A percentile compares a stretch with the other conserved stretches of the same genome.
Conservation (phyloP, 2,329 filamentous ascomycete genomes). For the Fusarium ambrosium region DNA sequence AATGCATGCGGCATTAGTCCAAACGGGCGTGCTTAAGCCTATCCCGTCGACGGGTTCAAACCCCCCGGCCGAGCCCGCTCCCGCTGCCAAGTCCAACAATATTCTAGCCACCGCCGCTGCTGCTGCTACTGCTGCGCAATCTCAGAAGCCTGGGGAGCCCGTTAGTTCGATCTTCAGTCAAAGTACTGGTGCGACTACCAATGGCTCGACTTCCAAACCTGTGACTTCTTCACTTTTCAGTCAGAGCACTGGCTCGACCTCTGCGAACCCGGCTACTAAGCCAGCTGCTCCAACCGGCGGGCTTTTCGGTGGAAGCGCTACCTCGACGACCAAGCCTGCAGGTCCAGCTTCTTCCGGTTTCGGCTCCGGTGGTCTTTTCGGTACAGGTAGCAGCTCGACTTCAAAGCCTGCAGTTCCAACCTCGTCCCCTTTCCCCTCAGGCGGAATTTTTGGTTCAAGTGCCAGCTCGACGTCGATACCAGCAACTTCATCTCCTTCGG, state of each 20-base stretch:
- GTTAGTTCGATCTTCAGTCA: neutral
- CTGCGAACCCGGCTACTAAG: neutral
- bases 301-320: neutral
- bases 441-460: neutral
- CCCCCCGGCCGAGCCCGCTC: neutral
- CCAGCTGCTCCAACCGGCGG: neutral
- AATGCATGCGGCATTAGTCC: neutral
- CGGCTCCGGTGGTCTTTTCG: neutral
- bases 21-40: neutral
- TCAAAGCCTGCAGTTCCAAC: neutral
- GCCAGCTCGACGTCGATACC: no score
- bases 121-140: neutral
- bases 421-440: neutral
- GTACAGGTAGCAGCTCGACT: neutral
- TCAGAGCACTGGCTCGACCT: neutral
- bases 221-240: neutral
- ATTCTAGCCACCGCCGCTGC: neutral
- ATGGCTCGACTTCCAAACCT: neutral
- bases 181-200: neutral
- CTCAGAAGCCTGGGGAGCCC: neutral
- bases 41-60: neutral
- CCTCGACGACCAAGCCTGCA: neutral
- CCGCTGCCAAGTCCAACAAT: neutral
- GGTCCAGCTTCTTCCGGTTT: neutral
- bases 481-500: neutral